Evolutionary conservation across 1,284 basidiomycete genomes (phyloP).

Genomic region (Gomphus sp.): DNA sequence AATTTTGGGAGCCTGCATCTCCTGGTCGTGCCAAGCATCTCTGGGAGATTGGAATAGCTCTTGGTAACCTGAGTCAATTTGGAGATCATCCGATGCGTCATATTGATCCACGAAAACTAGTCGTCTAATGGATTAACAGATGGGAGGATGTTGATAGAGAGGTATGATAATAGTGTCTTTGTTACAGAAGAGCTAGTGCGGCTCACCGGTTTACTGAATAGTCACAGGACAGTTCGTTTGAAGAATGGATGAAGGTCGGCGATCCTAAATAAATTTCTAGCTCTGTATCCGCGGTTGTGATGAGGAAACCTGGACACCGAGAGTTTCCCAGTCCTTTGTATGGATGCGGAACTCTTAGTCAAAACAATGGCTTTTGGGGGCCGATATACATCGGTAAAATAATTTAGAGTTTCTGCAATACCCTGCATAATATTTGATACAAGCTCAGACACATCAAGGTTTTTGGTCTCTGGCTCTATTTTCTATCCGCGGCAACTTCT

Average conservation of each 20-base stretch:
- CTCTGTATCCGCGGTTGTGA: background rate
- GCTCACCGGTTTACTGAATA: background rate
- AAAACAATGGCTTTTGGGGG: background rate
- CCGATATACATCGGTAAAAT: background rate
- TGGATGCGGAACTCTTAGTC: background rate
- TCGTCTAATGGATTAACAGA: background rate
- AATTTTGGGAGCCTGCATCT: slow-evolving; percentile 6
- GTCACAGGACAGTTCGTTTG: background rate
- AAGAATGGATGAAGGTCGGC: slow-evolving; percentile 11
- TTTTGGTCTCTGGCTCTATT: background rate
- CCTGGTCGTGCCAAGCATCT: slow-evolving; percentile 4
- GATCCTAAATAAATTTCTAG: slow-evolving; percentile 6
- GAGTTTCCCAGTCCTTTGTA: too few relatives aligned
- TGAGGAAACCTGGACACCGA: too few relatives aligned
- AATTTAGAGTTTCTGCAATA: slow-evolving; percentile 1
- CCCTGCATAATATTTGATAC: background rate
- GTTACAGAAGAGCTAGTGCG: background rate
- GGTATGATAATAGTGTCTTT: background rate
- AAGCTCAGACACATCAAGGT: background rate
- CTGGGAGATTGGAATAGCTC: slow-evolving; percentile 4
- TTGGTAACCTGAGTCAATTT: slow-evolving; percentile 10
- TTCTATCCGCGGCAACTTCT: slow-evolving; percentile 9
- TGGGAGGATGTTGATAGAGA: slow-evolving; percentile 3
- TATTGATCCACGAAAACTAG: background rate
- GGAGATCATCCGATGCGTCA: slow-evolving; percentile 7